Conservation (phyloP, 1,284 basidiomycete genomes). For the Tilletia indica region DNA sequence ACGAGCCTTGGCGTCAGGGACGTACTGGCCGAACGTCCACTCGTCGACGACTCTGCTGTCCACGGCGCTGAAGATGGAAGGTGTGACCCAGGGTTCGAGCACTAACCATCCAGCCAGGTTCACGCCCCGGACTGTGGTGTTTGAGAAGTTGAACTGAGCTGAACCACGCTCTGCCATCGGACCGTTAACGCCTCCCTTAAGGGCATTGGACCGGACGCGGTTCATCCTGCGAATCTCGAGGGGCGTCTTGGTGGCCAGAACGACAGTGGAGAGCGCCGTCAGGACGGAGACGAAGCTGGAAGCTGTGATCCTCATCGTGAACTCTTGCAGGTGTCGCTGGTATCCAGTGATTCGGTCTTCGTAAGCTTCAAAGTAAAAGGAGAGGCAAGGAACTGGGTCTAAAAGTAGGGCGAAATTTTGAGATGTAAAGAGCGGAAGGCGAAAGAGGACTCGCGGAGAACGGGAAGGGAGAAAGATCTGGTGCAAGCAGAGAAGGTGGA, state of each 20-base stretch:
- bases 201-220: neutral
- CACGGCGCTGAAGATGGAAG: constrained; percentile 60
- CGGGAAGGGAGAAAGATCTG: too few relatives aligned
- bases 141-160: constrained; percentile 53
- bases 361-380: too few relatives aligned
- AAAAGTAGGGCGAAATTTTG: too few relatives aligned
- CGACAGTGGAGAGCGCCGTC: neutral
- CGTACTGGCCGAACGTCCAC: constrained; percentile 75
- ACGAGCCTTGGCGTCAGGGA: constrained; percentile 57
- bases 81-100: constrained; percentile 48
- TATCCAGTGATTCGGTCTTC: too few relatives aligned
- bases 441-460: too few relatives aligned
- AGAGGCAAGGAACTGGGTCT: too few relatives aligned
- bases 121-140: constrained; percentile 32
- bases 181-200: neutral
- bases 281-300: neutral
- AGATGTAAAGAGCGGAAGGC: too few relatives aligned
- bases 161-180: neutral
- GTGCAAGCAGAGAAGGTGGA: too few relatives aligned
- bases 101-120: constrained; percentile 54
- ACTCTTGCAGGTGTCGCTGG: too few relatives aligned
- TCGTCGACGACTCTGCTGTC: constrained; percentile 66
- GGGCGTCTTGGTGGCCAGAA: neutral
- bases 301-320: neutral
- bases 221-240: neutral